Base-by-base conservation (phyloP, 2,329 filamentous ascomycete genomes). In the Fusarium virguliforme region DNA sequence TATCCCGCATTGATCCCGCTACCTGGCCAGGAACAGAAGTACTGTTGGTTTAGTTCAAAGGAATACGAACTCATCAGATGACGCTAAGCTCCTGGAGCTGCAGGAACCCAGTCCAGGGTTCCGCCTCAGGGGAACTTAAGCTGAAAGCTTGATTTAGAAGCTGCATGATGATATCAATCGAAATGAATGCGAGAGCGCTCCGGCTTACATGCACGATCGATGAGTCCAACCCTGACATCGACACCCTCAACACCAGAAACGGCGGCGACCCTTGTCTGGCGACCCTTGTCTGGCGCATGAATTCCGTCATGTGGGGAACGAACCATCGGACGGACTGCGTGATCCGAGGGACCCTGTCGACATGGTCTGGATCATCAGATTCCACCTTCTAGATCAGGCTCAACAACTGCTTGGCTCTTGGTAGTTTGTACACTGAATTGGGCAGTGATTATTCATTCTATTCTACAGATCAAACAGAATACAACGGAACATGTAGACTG, bases 231-330 rank as follows among this genome's bases (percentile, higher is more conserved):
- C 43, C 43, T 48, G 43, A 10, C 41, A 6, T 28, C 13, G 26
- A 26, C 41, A 46, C 41, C 41, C 32, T 32, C 32, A 34, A 34
- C 32, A 46, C 12, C 41, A 28, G 26, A 13, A 48, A 48, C 43
- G 43, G 41, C 26, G 1, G 24, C 3, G 41, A 48, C 43, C 43
- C 43, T 48, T 48, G 43, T 48, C 43, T 48, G 26, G 43, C 8
- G 8, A 48, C 43, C 43, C 43, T 48, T 48, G 43, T 28, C 43
- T 48, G 43, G 43, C 43, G 43, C 43, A 48, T 48, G 43, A 48
- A 48, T 48, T 48, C 43, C 43, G 43, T 48, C 43, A 28, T 48
- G 43, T 48, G 43, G 43, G 43, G 43, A 48, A 48, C 43, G 43
- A 24, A 48, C 43, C 43, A 48, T 48, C 43, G 43, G 43, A 28